These are phyloP conservation scores for Filobasidium floriforme DNA, from an alignment of 768 basidiomycete species.

Conservation along the genomic window DNA sequence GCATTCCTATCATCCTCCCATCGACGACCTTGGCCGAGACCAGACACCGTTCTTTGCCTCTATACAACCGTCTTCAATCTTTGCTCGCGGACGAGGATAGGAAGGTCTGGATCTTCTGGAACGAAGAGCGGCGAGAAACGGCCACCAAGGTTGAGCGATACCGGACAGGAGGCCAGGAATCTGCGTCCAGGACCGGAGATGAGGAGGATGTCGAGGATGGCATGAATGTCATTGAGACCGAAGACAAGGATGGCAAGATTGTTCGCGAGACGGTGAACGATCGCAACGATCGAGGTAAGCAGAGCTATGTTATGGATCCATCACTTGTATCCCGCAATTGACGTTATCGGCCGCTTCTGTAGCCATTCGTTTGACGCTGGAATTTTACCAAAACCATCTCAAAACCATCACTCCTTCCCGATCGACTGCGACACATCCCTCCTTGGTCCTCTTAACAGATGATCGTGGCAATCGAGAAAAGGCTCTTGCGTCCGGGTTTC, in stretches of 20 bases:
- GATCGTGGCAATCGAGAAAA: conserved; percentile 75
- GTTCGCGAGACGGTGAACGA: conserved; percentile 61
- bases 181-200: background rate
- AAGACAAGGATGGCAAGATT: conserved; percentile 56
- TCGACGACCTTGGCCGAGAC: conserved; percentile 97
- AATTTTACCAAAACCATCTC: conserved; percentile 79
- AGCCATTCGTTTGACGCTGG: conserved; percentile 76
- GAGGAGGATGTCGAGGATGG: conserved; percentile 7
- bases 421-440: conserved; percentile 47
- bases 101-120: conserved; percentile 48
- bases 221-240: conserved; percentile 47
- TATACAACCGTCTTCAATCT: conserved; percentile 84
- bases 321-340: background rate
- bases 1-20: conserved; percentile 73
- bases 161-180: background rate
- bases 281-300: conserved; percentile 79
- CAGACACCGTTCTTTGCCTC: conserved; percentile 80
- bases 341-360: background rate
- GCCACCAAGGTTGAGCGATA: conserved; percentile 29
- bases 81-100: conserved; percentile 64
- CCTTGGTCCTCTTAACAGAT: conserved; percentile 76
- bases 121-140: conserved; percentile 54
- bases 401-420: conserved; percentile 12
- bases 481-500: conserved; percentile 56
- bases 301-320: no score